Conservation (phyloP, 306 rosid species). For the Styphnolobium japonicum region DNA sequence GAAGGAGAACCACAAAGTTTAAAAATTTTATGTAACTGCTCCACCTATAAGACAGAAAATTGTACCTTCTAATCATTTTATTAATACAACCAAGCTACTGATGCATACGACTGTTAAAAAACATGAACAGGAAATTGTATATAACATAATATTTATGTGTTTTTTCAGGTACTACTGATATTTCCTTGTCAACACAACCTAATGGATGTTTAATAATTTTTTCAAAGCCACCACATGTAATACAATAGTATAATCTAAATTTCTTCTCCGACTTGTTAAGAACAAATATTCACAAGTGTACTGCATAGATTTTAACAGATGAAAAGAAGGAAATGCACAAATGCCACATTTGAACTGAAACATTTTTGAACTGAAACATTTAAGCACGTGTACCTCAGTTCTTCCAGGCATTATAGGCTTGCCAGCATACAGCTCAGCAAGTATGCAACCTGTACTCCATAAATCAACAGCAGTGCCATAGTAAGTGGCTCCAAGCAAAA, state of each 20-base stretch:
- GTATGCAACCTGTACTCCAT: conserved; percentile 96
- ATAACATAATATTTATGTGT: background rate
- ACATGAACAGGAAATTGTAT: background rate
- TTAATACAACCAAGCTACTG: conserved; percentile 13
- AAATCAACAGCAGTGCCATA: conserved; percentile 84
- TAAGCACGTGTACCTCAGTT: conserved; percentile 64
- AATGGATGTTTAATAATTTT: no score
- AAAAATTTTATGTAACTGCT: conserved; percentile 88
- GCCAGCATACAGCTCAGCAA: conserved; percentile 89
- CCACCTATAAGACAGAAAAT: conserved; percentile 61
- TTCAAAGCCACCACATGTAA: no score
- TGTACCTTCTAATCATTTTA: conserved; percentile 15
- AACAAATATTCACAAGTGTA: background rate
- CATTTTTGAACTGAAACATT: no score
- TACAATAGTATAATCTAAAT: background rate
- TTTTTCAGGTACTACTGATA: no score
- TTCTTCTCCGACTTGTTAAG: background rate
- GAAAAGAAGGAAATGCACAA: conserved; percentile 13
- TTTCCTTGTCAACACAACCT: no score
- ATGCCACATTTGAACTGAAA: conserved; percentile 4
- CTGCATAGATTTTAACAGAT: no score
- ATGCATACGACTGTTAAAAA: background rate
- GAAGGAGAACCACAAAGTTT: conserved; percentile 95
- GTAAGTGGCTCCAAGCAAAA: conserved; percentile 90
- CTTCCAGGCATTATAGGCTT: conserved; percentile 98